phyloP scores from a whole-genome alignment of 2,329 filamentous ascomycete genomes.

The Pseudocercospora cruenta region DNA sequence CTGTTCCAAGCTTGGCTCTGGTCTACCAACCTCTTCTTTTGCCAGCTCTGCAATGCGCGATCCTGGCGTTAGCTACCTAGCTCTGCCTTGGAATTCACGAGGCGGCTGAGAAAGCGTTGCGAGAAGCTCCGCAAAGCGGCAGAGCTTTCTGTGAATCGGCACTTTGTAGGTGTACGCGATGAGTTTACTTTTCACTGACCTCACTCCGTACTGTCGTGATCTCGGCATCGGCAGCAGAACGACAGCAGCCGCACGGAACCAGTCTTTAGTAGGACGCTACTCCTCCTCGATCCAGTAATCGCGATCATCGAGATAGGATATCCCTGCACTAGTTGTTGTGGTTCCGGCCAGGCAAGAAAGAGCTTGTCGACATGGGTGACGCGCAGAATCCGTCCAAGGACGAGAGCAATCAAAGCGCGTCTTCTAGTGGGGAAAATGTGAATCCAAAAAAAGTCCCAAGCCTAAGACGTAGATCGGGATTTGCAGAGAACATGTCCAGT shows the following conservation, averaged over 20 bases:
- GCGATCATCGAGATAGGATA: neutral
- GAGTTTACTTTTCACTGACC: neutral
- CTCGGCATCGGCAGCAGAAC: slow-evolving; percentile 8
- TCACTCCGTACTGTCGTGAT: neutral
- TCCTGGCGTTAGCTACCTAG: neutral
- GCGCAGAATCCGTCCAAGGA: slow-evolving; percentile 7
- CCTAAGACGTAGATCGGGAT: slow-evolving; percentile 16
- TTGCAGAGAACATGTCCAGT: slow-evolving; percentile 20
- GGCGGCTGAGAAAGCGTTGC: neutral
- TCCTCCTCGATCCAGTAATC: neutral
- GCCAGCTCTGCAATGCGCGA: neutral
- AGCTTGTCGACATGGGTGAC: slow-evolving; percentile 16
- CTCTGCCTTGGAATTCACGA: neutral
- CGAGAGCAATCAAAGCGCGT: neutral
- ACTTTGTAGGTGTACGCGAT: neutral
- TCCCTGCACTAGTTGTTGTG: neutral
- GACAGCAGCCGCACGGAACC: neutral
- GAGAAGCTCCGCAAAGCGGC: neutral
- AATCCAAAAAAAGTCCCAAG: slow-evolving; percentile 8
- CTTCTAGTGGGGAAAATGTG: neutral
- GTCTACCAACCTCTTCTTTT: neutral
- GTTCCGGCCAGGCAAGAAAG: neutral
- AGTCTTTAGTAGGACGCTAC: neutral
- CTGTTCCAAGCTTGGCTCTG: neutral
- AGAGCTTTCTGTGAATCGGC: neutral